Base-by-base conservation (phyloP, 1,284 basidiomycete species). In the Ustilago sp. region DNA sequence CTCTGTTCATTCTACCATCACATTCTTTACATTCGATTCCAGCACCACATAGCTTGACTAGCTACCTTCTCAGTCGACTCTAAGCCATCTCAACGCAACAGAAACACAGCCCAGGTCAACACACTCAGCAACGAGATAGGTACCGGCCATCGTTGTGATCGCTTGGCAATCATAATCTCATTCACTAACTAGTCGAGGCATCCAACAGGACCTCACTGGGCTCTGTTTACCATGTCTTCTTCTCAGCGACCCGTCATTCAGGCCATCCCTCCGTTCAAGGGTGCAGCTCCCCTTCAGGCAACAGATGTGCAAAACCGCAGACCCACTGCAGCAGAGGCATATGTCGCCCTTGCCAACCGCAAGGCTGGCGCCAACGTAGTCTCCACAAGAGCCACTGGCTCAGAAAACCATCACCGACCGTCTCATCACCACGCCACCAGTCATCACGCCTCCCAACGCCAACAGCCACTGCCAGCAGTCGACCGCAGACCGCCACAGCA, bases 231-330 rank as follows among this genome's bases (percentile, higher is more conserved):
- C 63, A 76, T 76, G 74, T 62, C 74, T 59, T 64, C 72, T 13
- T 69, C 74, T 11, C 69, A 76, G 8, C 58, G 65, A 35, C 65
- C 65, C 47, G 69, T 70, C 54, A 32, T 76, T 11, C 69, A 76
- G 65, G 34, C 68, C 59, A 79, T 79, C 52, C 76, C 76, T 47
- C 76, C 76, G 39, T 79, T 76, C 68, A 79, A 74, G 34, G 73
- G 73, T n/a, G 23, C 23, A 28, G 76, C 63, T 2, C 65, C 66
- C 0, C 54, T 79, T 2, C 76, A 79, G 56, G 65, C 71, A 0
- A 72, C 73, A 19, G 70, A 75, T 45, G 68, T 68, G 4, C 63
- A 65, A 43, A 79, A 79, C 35, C 64, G 74, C 15, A 61, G 74
- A 35, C 69, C 74, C 23, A 72, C 74, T 31, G 65, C 65, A 13